Evolutionary conservation across 2,329 filamentous ascomycete species (phyloP), one percentile per base, ranked within the genome.

Genomic region (Claviceps capensis): DNA sequence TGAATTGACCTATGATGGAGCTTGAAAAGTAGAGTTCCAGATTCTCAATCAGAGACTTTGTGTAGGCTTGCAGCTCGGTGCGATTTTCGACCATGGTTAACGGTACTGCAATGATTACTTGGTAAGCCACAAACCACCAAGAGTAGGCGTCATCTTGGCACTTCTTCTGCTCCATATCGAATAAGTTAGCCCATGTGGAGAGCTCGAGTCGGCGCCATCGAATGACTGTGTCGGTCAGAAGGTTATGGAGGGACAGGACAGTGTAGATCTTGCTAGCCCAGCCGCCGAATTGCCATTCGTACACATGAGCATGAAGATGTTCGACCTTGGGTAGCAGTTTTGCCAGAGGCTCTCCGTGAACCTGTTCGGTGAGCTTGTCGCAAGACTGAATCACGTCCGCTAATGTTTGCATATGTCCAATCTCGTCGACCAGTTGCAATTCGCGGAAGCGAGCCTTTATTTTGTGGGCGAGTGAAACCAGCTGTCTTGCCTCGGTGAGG

Each of bases 61-160:
- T 75, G 63, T 95, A 88, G 16, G 70, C 66, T 38, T 72, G 70
- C 53, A 94, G 68, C 47, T 82, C 77, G 22, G 77, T 68, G 1
- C 72, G 75, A 23, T 77, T 74, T 52, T 80, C 74, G 1, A 78
- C 71, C 54, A 91, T 75, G 19, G 79, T 77, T 51, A 87, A 72
- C 0, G 90, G 85, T 9, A 83, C 84, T 3, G 82, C 84, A 58
- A 98, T 78, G 43, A 95, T 80, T 4, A 85, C 88, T 66, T 97
- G 88, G 61, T 96, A 98, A 1, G 91, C 89, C 54, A 97, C 78
- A 60, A 96, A 98, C 84, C 90, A 98, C 93, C 93, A 98, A 16
- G 85, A 84, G 60, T 82, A 83, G 2, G 91, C 89, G 61, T 88
- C 84, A 48, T 87, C 78, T 22, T 83, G 74, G 59, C 83, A 89